Conservation (phyloP, 306 rosid genomes). For the Hippophae gyantsensis region DNA sequence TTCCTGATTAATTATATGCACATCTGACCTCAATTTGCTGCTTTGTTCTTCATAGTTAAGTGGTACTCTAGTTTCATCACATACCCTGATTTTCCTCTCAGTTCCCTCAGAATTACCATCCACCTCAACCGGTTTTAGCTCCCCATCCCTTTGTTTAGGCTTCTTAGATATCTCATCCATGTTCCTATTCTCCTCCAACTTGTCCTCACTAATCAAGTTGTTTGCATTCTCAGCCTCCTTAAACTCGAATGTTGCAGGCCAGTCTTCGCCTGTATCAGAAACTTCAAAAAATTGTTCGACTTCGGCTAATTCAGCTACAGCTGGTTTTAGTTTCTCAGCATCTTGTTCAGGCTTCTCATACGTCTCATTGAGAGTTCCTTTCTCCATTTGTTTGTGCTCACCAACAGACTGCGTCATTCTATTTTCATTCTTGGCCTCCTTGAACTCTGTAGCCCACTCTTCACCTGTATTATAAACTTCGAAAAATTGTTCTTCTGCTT, state of each 20-base stretch:
- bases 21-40: conserved; percentile 28
- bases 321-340: neutral
- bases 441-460: neutral
- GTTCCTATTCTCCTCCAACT: conserved; percentile 13
- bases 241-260: conserved; percentile 22
- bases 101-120: conserved; percentile 20
- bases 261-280: conserved; percentile 10
- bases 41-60: conserved; percentile 20
- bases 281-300: conserved; percentile 24
- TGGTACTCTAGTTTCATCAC: conserved; percentile 15
- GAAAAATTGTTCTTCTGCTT: conserved; percentile 32
- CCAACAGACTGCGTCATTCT: no score
- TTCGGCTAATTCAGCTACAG: conserved; percentile 16
- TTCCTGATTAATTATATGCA: conserved; percentile 27
- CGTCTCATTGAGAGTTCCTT: conserved; percentile 21
- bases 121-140: conserved; percentile 26
- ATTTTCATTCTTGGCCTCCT: no score
- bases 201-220: conserved; percentile 9
- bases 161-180: conserved; percentile 19
- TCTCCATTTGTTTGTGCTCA: conserved; percentile 18
- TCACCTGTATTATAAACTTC: conserved; percentile 14
- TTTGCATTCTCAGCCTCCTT: conserved; percentile 23
- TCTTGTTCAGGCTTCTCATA: conserved; percentile 23
- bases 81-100: conserved; percentile 15
- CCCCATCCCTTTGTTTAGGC: conserved; percentile 29